phyloP scores from a whole-genome alignment of 208 protist genomes.

The Trypanosoma theileri region DNA sequence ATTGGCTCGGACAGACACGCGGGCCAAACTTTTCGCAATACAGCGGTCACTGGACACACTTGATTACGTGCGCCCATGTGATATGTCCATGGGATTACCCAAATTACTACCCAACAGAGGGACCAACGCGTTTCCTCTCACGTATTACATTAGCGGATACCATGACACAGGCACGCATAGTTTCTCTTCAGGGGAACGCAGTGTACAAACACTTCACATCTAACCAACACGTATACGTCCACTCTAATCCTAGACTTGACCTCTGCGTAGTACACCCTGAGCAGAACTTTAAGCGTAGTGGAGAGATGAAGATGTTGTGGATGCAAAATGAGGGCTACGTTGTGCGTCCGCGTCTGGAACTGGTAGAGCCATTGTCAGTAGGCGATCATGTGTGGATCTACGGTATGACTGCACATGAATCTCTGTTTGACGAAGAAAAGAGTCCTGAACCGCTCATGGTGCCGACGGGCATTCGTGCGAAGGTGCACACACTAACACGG shows the following conservation, averaged over 20 bases:
- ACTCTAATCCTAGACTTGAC: constrained; percentile 85
- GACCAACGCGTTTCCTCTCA: constrained; percentile 84
- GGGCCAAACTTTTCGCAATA: constrained; percentile 82
- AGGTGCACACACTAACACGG: constrained; percentile 72
- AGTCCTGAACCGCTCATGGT: constrained; percentile 87
- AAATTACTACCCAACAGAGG: constrained; percentile 85
- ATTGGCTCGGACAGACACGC: constrained; percentile 82
- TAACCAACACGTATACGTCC: constrained; percentile 89
- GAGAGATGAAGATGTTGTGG: constrained; percentile 93
- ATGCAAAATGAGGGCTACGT: constrained; percentile 91
- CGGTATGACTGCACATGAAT: constrained; percentile 87
- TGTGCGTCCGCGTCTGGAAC: constrained; percentile 74
- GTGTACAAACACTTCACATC: constrained; percentile 90
- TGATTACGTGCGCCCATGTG: constrained; percentile 89
- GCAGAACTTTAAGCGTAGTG: constrained; percentile 84
- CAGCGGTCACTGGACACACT: constrained; percentile 87
- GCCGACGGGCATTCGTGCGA: constrained; percentile 77
- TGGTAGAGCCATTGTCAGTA: constrained; percentile 63
- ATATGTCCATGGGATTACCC: constrained; percentile 91
- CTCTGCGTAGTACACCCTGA: constrained; percentile 86
- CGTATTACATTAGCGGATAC: constrained; percentile 86
- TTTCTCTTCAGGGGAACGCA: constrained; percentile 75
- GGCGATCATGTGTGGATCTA: constrained; percentile 91
- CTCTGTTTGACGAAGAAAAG: constrained; percentile 89
- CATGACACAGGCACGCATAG: constrained; percentile 82